Percentiles rank a stretch among this genome's conserved stretches.
Evolutionary conservation across 352 stramenopile genomes (phyloP).

Genomic region (Aphanomyces euteiches): DNA sequence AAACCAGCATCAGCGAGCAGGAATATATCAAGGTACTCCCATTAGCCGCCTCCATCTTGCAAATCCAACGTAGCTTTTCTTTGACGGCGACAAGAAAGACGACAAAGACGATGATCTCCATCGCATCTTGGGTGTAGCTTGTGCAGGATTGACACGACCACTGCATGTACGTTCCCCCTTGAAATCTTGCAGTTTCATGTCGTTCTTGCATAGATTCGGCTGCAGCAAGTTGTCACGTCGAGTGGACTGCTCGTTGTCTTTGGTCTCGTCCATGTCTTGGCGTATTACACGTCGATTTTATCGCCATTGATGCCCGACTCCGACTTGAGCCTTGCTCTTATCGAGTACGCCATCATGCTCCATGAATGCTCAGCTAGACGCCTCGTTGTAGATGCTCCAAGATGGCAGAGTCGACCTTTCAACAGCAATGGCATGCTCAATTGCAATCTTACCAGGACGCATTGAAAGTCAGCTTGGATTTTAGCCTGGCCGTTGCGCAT

Average conservation of each 20-base stretch:
- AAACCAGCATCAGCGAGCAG: conserved; percentile 71
- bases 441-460: conserved; percentile 46
- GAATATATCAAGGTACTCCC: conserved; percentile 73
- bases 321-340: too few species aligned
- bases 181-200: neutral
- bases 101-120: too few species aligned
- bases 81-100: too few species aligned
- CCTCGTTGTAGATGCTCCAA: conserved; percentile 36
- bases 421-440: conserved; percentile 49
- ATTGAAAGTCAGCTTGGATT: conserved; percentile 52
- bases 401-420: conserved; percentile 47
- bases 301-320: conserved; percentile 37
- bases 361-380: too few species aligned
- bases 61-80: too few species aligned
- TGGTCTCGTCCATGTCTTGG: conserved; percentile 10
- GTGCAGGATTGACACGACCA: neutral
- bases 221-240: conserved; percentile 46
- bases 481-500: conserved; percentile 54
- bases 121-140: neutral
- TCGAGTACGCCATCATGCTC: too few species aligned
- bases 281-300: conserved; percentile 2
- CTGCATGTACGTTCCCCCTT: neutral
- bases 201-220: conserved; percentile 38
- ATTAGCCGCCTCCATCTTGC: neutral
- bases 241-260: neutral